Evolutionary conservation across 495 filamentous ascomycete genomes (phyloP).

Genomic region (Trichoderma orchidacearum): DNA sequence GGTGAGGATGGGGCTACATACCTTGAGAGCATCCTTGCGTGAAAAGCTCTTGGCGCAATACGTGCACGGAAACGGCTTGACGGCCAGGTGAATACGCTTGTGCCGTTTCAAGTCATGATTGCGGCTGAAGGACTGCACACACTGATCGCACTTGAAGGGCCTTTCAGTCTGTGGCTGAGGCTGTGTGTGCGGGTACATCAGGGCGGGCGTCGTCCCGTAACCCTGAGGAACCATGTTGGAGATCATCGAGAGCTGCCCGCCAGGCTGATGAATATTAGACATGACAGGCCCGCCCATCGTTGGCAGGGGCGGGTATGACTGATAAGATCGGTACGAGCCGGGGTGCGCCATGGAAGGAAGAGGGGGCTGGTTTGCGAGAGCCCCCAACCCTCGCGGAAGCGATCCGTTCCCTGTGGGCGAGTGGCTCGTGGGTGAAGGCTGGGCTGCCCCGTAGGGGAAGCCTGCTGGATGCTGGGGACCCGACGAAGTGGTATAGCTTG

Average conservation of each 20-base stretch:
- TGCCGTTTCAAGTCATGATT: constrained; percentile 97
- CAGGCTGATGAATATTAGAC: constrained; percentile 64
- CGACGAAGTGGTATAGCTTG: constrained; percentile 43
- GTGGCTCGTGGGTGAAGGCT: constrained; percentile 43
- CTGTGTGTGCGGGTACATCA: constrained; percentile 17
- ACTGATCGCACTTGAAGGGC: constrained; percentile 90
- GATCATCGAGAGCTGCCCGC: constrained; percentile 53
- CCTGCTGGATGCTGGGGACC: constrained; percentile 47
- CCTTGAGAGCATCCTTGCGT: constrained; percentile 93
- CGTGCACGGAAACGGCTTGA: constrained; percentile 88
- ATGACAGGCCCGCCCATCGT: constrained; percentile 55
- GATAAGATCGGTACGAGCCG: constrained; percentile 26
- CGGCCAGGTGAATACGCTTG: constrained; percentile 84
- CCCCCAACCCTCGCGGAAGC: constrained; percentile 27
- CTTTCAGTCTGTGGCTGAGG: constrained; percentile 46
- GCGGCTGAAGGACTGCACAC: constrained; percentile 85
- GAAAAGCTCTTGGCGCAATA: constrained; percentile 97
- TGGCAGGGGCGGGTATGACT: constrained; percentile 11
- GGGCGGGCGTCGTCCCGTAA: constrained; percentile 17
- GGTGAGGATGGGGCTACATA: constrained; percentile 18
- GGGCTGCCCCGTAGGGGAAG: constrained; percentile 37
- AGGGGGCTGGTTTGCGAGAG: constrained; percentile 42
- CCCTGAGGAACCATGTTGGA: constrained; percentile 41
- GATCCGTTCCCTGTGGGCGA: constrained; percentile 44
- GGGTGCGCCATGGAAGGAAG: constrained; percentile 12